Evolutionary conservation across 2,329 filamentous ascomycete species (phyloP), one percentile per base, ranked within the genome.

Genomic region (Periconia macrospinosa): DNA sequence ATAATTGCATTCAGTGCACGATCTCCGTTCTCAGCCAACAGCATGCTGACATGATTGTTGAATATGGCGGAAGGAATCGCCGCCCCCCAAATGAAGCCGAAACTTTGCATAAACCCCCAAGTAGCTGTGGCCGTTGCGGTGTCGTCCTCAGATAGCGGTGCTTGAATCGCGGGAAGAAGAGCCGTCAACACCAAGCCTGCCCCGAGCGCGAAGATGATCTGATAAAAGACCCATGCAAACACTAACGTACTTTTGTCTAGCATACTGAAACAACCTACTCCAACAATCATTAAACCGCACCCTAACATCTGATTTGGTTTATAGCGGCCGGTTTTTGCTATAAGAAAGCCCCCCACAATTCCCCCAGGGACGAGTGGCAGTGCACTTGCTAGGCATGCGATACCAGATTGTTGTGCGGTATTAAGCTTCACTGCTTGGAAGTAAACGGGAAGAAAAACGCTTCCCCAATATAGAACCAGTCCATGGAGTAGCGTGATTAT

Each of bases 131-230:
- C 42, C 2, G 47, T 30, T 14, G 59, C 59, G 3, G 50, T 42
- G n/a, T 66, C 60, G 3, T 30, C 40, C 27, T 64, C 57, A 13
- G 53, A 14, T 5, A 66, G 51, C 9, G 17, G 10, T 1, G 60
- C 54, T 18, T 57, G 75, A 3, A 68, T 45, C 1, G 73, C 46
- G 2, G 79, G 79, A 2, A 79, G 53, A 6, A 80, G 50, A 1
- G 81, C 61, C 1, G 78, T 76, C 0, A 71, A 61, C 6, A 81
- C 53, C 6, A 78, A 66, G 1, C 20, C 41, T 7, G 14, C 9
- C 2, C 49, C 49, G 1, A 40, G 5, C 1, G 17, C 23, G 41
- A 5, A 7, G 6, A 45, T 30, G 3, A 45, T 45, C 33, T 61
- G 54, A 17, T 45, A 47, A 10, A 45, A 27, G 7, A 50, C 50